Evolutionary conservation across 176 grass and related monocot genomes (phyloP).

Genomic region (Saccharum spontaneum): DNA sequence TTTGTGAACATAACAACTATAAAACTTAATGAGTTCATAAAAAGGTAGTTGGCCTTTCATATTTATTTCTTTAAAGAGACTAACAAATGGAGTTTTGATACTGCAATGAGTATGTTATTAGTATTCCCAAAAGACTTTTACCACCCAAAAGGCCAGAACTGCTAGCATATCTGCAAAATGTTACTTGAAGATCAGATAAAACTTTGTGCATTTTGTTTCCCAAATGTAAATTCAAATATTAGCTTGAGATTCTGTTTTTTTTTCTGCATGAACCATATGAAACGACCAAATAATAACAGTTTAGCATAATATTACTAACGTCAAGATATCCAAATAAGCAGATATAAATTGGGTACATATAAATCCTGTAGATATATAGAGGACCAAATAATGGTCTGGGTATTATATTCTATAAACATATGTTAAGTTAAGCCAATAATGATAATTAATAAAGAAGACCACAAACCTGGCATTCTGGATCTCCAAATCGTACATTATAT

Average conservation of each 20-base stretch:
- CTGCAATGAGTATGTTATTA: neutral
- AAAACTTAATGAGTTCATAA: neutral
- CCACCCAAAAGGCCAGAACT: neutral
- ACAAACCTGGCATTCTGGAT: conserved; percentile 83
- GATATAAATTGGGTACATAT: neutral
- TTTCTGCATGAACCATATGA: neutral
- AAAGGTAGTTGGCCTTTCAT: neutral
- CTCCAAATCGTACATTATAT: conserved; percentile 76
- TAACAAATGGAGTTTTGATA: neutral
- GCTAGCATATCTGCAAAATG: neutral
- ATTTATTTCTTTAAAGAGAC: neutral
- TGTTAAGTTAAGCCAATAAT: neutral
- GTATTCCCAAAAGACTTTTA: neutral
- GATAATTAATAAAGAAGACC: neutral
- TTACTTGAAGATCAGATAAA: neutral
- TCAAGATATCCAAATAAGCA: neutral
- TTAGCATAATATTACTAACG: neutral
- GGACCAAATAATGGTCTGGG: neutral
- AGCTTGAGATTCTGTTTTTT: no score
- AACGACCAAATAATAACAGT: neutral
- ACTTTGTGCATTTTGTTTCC: neutral
- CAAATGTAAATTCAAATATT: neutral
- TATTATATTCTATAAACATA: neutral
- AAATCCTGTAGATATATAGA: neutral
- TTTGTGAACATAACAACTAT: neutral